Evolutionary conservation across 345 rosid species (phyloP).

Genomic region (Arabidopsis arenosa): DNA sequence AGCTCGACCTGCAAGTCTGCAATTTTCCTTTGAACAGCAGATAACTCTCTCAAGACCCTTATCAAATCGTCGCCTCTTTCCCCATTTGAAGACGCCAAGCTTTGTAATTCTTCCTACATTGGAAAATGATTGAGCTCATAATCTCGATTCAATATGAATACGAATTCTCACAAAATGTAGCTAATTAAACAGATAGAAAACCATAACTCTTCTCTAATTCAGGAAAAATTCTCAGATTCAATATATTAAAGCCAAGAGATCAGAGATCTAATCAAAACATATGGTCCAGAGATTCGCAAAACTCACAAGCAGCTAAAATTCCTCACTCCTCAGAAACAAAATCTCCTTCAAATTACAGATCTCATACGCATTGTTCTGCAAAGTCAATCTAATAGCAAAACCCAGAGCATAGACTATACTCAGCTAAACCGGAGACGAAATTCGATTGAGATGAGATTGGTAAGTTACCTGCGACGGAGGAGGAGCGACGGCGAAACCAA

Average conservation of each 20-base stretch:
- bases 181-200: background rate
- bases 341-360: conserved; percentile 11
- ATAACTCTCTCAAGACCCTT: conserved; percentile 81
- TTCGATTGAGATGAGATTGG: conserved; percentile 3
- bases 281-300: conserved; percentile 1
- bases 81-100: conserved; percentile 54
- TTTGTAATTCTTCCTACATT: conserved; percentile 66
- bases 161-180: conserved; percentile 24
- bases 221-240: conserved; percentile 10
- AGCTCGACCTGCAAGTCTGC: conserved; percentile 96
- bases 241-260: background rate
- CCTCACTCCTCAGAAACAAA: background rate
- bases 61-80: conserved; percentile 87
- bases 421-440: conserved; percentile 6
- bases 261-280: background rate
- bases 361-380: conserved; percentile 3
- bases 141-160: conserved; percentile 4
- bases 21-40: conserved; percentile 87
- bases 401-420: background rate
- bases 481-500: conserved; percentile 80
- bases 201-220: conserved; percentile 14
- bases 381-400: conserved; percentile 19
- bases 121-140: conserved; percentile 10
- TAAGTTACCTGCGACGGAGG: conserved; percentile 76
- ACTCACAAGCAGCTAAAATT: conserved; percentile 17